A percentile compares a stretch with the other conserved stretches of the same genome.
phyloP scores from a whole-genome alignment of 345 rosid species.

The Populus simonii region DNA sequence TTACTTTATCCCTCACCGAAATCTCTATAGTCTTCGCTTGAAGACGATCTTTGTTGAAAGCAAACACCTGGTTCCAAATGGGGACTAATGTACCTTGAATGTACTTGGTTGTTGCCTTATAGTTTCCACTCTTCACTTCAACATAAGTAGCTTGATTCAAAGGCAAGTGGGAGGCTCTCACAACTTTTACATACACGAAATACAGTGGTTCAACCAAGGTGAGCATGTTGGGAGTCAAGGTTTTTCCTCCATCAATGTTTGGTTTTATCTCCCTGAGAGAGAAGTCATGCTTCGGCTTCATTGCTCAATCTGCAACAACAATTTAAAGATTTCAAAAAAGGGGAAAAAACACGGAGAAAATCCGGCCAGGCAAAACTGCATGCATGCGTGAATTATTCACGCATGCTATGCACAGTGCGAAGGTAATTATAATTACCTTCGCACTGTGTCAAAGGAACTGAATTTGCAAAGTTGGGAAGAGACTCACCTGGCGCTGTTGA shows the following conservation, averaged over 20 bases:
- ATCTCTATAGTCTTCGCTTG: slow-evolving; percentile 27
- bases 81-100: not conserved
- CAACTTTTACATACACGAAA: not conserved
- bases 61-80: slow-evolving; percentile 4
- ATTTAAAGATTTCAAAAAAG: not conserved
- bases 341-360: no score
- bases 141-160: not conserved
- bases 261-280: slow-evolving; percentile 5
- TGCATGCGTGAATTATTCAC: no score
- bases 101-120: not conserved
- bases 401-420: no score
- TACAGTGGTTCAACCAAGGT: slow-evolving; percentile 3
- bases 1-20: slow-evolving; percentile 26
- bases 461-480: no score
- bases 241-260: slow-evolving; percentile 1
- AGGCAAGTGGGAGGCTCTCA: not conserved
- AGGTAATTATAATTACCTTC: no score
- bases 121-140: slow-evolving; percentile 7
- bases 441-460: no score
- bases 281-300: slow-evolving; percentile 4
- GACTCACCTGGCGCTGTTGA: no score
- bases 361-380: no score
- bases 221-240: not conserved
- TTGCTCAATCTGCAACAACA: not conserved
- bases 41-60: slow-evolving; percentile 1